Evolutionary conservation across 2,329 filamentous ascomycete species (phyloP).

Genomic region (Drechslerella dactyloides): DNA sequence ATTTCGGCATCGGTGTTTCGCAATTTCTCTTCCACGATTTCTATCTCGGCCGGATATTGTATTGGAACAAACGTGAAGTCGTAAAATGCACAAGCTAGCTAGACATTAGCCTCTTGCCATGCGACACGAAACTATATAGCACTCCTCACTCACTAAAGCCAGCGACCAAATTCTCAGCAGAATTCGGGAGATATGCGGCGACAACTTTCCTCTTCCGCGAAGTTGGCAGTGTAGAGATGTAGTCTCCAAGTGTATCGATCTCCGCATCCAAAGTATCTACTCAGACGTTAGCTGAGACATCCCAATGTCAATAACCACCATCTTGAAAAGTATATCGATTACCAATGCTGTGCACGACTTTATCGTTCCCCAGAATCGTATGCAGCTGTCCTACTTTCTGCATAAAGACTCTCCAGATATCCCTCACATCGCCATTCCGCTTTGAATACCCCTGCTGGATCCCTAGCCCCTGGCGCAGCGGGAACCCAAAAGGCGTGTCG

Average conservation of each 20-base stretch:
- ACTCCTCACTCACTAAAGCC: constrained; percentile 69
- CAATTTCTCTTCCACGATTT: constrained; percentile 74
- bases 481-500: constrained; percentile 82
- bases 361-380: constrained; percentile 68
- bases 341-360: constrained; percentile 60
- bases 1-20: constrained; percentile 76
- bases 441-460: constrained; percentile 58
- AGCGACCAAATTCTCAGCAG: constrained; percentile 79
- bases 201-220: constrained; percentile 66
- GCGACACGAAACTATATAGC: background rate
- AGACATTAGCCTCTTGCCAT: constrained; percentile 19
- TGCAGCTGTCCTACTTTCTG: constrained; percentile 59
- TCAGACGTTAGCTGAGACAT: constrained; percentile 51
- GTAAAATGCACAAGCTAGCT: constrained; percentile 82
- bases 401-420: constrained; percentile 81
- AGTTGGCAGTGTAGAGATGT: constrained; percentile 63
- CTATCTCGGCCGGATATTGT: constrained; percentile 74
- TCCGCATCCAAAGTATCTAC: constrained; percentile 77
- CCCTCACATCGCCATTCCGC: constrained; percentile 84
- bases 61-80: constrained; percentile 82
- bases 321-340: constrained; percentile 4
- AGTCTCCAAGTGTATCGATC: constrained; percentile 83
- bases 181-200: constrained; percentile 91
- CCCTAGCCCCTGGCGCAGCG: constrained; percentile 72
- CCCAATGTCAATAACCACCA: constrained; percentile 14